Percentiles rank a stretch among this genome's conserved stretches.
phyloP scores from a whole-genome alignment of 2,329 filamentous ascomycete genomes.

The Coleophoma crateriformis region DNA sequence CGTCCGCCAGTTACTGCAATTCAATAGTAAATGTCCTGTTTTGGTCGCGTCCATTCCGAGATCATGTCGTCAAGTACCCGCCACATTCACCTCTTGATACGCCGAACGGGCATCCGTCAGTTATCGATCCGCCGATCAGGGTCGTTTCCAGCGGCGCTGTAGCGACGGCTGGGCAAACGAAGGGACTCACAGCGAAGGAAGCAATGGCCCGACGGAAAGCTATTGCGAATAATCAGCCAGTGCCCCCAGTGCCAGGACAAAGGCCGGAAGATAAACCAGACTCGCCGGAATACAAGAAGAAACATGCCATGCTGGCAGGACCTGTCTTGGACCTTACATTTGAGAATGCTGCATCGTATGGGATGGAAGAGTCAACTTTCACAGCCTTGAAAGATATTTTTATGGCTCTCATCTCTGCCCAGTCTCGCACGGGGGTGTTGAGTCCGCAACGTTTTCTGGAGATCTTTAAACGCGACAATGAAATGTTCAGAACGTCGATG shows the following conservation, averaged over 20 bases:
- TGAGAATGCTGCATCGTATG: constrained; percentile 74
- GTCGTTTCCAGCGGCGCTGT: constrained; percentile 41
- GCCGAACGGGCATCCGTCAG: constrained; percentile 53
- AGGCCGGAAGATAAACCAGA: constrained; percentile 90
- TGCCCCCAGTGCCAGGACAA: constrained; percentile 39
- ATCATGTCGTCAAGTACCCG: constrained; percentile 90
- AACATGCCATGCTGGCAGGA: constrained; percentile 81
- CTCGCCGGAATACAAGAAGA: constrained; percentile 96
- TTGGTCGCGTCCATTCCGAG: constrained; percentile 89
- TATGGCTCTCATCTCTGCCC: constrained; percentile 76
- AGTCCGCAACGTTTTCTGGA: constrained; percentile 92
- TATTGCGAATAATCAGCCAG: constrained; percentile 47
- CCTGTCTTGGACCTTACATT: constrained; percentile 81
- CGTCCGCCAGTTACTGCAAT: constrained; percentile 77
- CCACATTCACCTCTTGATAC: constrained; percentile 63
- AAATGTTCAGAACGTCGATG: constrained; percentile 96
- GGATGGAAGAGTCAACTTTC: constrained; percentile 93
- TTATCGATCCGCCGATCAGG: constrained; percentile 56
- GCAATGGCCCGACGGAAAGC: constrained; percentile 50
- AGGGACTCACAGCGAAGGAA: constrained; percentile 48
- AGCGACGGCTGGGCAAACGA: constrained; percentile 42
- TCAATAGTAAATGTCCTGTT: constrained; percentile 97
- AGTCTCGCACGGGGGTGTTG: constrained; percentile 79
- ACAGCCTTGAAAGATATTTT: constrained; percentile 96
- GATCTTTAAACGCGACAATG: constrained; percentile 88